phyloP scores from a whole-genome alignment of 257 asterid species.

The Primulina huaijiensis region DNA sequence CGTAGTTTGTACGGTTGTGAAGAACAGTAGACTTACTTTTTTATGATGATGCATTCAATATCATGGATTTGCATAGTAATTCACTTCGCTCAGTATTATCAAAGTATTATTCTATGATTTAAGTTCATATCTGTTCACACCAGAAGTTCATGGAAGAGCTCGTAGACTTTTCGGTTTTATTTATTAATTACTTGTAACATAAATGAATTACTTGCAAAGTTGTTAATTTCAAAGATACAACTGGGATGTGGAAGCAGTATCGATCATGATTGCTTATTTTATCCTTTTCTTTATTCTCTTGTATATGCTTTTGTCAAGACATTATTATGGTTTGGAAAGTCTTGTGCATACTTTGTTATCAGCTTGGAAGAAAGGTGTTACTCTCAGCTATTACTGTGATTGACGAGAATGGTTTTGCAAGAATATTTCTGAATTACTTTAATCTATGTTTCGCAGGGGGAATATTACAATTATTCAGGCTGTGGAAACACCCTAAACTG shows the following conservation, averaged over 20 bases:
- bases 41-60: background rate
- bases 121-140: background rate
- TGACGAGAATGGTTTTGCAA: slow-evolving; percentile 15
- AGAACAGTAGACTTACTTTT: background rate
- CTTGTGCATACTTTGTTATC: slow-evolving; percentile 10
- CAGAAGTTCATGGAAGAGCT: background rate
- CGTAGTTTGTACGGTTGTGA: background rate
- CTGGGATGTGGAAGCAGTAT: background rate
- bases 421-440: slow-evolving; percentile 20
- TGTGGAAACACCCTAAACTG: slow-evolving; percentile 99
- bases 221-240: background rate
- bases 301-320: slow-evolving; percentile 3
- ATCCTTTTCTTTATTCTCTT: background rate
- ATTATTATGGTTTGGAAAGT: slow-evolving; percentile 6
- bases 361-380: slow-evolving; percentile 21
- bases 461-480: slow-evolving; percentile 94
- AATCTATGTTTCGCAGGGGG: slow-evolving; percentile 62
- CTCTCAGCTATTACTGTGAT: background rate
- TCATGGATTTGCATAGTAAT: background rate
- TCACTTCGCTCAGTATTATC: background rate
- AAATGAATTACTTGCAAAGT: background rate
- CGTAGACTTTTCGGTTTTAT: background rate
- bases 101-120: background rate
- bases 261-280: background rate
- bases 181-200: background rate